Evolutionary conservation across 1,284 basidiomycete genomes (phyloP).

Genomic region (Phellinidium pouzarii): DNA sequence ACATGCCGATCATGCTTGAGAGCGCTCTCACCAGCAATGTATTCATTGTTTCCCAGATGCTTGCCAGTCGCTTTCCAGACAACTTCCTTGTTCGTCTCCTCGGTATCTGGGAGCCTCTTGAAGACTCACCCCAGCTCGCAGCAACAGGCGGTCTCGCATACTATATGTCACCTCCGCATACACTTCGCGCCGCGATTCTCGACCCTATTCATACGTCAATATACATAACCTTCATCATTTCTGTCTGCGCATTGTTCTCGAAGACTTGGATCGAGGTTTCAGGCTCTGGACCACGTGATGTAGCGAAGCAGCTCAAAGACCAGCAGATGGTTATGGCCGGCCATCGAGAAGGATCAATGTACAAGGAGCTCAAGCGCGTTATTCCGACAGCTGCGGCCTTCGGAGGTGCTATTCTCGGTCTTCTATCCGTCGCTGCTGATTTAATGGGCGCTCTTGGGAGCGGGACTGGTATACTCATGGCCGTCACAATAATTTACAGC

Average conservation of each 20-base stretch:
- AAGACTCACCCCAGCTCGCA: slow-evolving; percentile 87
- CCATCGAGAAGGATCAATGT: slow-evolving; percentile 95
- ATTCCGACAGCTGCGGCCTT: slow-evolving; percentile 97
- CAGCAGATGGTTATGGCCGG: slow-evolving; percentile 99
- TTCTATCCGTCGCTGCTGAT: slow-evolving; percentile 93
- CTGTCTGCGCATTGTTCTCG: slow-evolving; percentile 94
- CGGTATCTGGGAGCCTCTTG: slow-evolving; percentile 95
- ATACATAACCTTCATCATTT: slow-evolving; percentile 90
- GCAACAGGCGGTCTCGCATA: slow-evolving; percentile 93
- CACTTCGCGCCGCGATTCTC: slow-evolving; percentile 76
- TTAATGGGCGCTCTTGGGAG: slow-evolving; percentile 94
- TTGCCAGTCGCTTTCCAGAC: slow-evolving; percentile 82
- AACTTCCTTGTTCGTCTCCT: slow-evolving; percentile 89
- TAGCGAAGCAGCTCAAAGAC: slow-evolving; percentile 98
- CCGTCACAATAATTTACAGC: slow-evolving; percentile 95
- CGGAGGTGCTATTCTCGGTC: slow-evolving; percentile 91
- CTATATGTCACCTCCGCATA: slow-evolving; percentile 97
- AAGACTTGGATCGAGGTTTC: slow-evolving; percentile 99
- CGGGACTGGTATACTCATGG: slow-evolving; percentile 97
- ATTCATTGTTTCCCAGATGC: slow-evolving; percentile 96
- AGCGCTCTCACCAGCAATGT: slow-evolving; percentile 91
- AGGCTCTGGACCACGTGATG: slow-evolving; percentile 89
- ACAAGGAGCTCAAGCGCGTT: slow-evolving; percentile 97
- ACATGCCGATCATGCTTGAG: slow-evolving; percentile 99
- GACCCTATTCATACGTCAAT: slow-evolving; percentile 93